A percentile compares a stretch with the other conserved stretches of the same genome.
phyloP scores from a whole-genome alignment of 768 basidiomycete species.

The Multifurca ochricompacta region DNA sequence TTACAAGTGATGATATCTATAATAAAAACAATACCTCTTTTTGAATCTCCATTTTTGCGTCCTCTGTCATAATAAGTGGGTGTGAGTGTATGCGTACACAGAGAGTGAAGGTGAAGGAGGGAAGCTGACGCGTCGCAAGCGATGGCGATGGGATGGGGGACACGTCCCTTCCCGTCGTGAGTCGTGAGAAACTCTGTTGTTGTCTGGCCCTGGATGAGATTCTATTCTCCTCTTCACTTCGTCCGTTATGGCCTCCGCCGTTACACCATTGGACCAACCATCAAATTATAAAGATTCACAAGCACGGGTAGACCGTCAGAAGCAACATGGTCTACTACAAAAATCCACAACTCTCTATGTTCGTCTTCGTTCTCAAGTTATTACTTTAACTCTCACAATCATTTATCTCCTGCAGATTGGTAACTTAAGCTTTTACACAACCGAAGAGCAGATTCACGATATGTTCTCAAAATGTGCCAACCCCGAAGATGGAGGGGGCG shows the following conservation, averaged over 20 bases:
- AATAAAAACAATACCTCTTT: slow-evolving; percentile 49
- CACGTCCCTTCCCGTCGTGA: slow-evolving; percentile 12
- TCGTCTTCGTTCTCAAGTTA: slow-evolving; percentile 27
- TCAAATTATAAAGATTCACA: slow-evolving; percentile 98
- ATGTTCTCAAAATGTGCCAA: slow-evolving; percentile 85
- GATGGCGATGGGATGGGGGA: too few relatives aligned
- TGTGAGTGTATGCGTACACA: not conserved
- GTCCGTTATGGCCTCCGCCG: slow-evolving; percentile 46
- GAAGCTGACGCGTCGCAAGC: slow-evolving; percentile 20
- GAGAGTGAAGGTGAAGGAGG: not conserved
- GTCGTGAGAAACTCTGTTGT: slow-evolving; percentile 15
- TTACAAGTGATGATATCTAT: not conserved
- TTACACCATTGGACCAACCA: slow-evolving; percentile 79
- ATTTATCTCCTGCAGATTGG: slow-evolving; percentile 51
- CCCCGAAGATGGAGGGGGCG: slow-evolving; percentile 80
- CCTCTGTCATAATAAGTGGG: slow-evolving; percentile 54
- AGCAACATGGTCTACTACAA: slow-evolving; percentile 70
- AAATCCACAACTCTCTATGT: slow-evolving; percentile 91
- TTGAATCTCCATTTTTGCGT: slow-evolving; percentile 80
- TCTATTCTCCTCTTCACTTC: too few relatives aligned
- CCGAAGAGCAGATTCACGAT: slow-evolving; percentile 94
- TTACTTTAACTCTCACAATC: not conserved
- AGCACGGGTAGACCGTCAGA: slow-evolving; percentile 66
- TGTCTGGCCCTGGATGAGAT: too few relatives aligned
- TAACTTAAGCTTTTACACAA: slow-evolving; percentile 90